A percentile compares a stretch with the other conserved stretches of the same genome.
Evolutionary conservation across 2,329 filamentous ascomycete genomes (phyloP).

Genomic region (Clonostachys sp.): DNA sequence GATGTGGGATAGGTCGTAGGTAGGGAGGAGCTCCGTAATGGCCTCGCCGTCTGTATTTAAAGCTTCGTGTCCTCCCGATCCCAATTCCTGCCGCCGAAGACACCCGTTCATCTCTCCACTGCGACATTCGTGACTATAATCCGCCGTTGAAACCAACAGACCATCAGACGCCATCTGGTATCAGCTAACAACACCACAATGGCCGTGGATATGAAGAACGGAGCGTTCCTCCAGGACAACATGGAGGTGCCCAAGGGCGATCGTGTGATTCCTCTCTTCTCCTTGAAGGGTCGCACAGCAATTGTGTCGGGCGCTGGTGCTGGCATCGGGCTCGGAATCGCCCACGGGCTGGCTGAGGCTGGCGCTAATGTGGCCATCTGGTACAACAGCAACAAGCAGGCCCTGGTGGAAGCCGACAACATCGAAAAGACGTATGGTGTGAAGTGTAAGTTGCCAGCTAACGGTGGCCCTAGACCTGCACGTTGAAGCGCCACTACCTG

Average conservation of each 20-base stretch:
- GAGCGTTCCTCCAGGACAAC: conserved; percentile 54
- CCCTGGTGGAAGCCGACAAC: conserved; percentile 54
- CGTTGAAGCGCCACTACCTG: not conserved
- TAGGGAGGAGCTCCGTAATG: too few species aligned
- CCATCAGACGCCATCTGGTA: not conserved
- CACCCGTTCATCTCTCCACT: not conserved
- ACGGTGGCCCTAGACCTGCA: not conserved
- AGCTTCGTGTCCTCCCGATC: not conserved
- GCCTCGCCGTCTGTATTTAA: too few species aligned
- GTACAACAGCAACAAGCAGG: conserved; percentile 67
- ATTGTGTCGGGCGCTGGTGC: conserved; percentile 64
- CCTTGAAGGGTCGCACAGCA: conserved; percentile 64
- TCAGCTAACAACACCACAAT: not conserved
- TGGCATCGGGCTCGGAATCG: conserved; percentile 63
- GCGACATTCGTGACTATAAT: not conserved
- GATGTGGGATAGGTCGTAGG: too few species aligned
- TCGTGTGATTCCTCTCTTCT: conserved; percentile 61
- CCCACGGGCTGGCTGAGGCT: conserved; percentile 61
- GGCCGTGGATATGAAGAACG: conserved; percentile 28
- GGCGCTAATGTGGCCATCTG: conserved; percentile 69
- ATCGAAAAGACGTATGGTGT: conserved; percentile 64
- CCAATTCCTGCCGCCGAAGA: not conserved
- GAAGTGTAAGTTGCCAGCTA: conserved; percentile 45
- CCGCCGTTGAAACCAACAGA: not conserved
- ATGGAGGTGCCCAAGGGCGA: conserved; percentile 40